Evolutionary conservation across 345 rosid species (phyloP).

Genomic region (Sapria himalayana): DNA sequence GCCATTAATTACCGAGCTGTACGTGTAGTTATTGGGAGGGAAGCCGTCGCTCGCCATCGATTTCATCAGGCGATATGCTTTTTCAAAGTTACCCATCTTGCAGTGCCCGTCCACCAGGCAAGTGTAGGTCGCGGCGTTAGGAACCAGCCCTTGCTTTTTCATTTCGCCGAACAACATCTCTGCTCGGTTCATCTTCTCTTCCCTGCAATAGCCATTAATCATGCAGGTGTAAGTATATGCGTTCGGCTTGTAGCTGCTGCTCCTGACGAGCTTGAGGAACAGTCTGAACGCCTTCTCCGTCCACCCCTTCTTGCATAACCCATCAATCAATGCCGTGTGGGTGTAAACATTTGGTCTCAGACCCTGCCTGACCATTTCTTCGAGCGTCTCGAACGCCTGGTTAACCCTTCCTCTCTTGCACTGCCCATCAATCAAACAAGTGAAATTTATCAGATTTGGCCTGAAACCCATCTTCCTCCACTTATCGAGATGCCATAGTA

Average conservation of each 20-base stretch:
- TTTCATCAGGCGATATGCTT: slow-evolving; percentile 56
- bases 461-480: slow-evolving; percentile 36
- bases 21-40: slow-evolving; percentile 40
- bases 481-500: slow-evolving; percentile 45
- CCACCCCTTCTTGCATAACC: slow-evolving; percentile 83
- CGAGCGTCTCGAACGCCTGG: slow-evolving; percentile 71
- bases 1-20: slow-evolving; percentile 35
- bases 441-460: slow-evolving; percentile 63
- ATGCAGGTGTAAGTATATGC: slow-evolving; percentile 62
- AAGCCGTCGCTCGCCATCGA: slow-evolving; percentile 42
- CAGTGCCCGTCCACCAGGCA: slow-evolving; percentile 55
- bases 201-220: slow-evolving; percentile 72
- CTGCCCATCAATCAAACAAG: slow-evolving; percentile 54
- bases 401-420: slow-evolving; percentile 72
- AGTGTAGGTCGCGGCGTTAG: slow-evolving; percentile 54
- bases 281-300: slow-evolving; percentile 80
- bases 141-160: slow-evolving; percentile 66
- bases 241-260: slow-evolving; percentile 59
- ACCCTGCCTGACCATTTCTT: slow-evolving; percentile 61
- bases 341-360: slow-evolving; percentile 80
- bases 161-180: slow-evolving; percentile 69
- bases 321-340: slow-evolving; percentile 58
- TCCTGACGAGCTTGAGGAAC: slow-evolving; percentile 68
- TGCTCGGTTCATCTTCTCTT: slow-evolving; percentile 54
- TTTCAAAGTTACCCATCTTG: slow-evolving; percentile 44